phyloP scores from a whole-genome alignment of 2,329 filamentous ascomycete species.

The Colletotrichum karsti region DNA sequence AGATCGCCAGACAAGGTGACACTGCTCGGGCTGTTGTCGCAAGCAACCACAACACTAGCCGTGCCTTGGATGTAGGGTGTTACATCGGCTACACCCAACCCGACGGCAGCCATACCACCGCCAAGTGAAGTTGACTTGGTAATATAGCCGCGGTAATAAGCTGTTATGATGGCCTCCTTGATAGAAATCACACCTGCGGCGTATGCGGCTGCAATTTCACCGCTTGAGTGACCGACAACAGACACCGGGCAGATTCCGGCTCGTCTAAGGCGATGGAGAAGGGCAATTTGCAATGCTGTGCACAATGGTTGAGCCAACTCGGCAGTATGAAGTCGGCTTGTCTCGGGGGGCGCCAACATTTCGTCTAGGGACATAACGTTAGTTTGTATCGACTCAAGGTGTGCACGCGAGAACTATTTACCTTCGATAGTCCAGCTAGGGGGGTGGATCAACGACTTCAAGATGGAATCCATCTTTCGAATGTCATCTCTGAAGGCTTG shows the following conservation, averaged over 20 bases:
- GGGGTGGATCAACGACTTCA: neutral
- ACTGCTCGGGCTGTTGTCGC: slow-evolving; percentile 29
- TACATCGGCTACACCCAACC: neutral
- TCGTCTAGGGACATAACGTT: neutral
- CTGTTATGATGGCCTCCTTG: slow-evolving; percentile 43
- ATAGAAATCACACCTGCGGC: slow-evolving; percentile 43
- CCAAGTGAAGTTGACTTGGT: slow-evolving; percentile 30
- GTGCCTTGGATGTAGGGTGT: slow-evolving; percentile 32
- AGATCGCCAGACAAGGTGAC: slow-evolving; percentile 35
- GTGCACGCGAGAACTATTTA: neutral
- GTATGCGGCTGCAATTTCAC: slow-evolving; percentile 56
- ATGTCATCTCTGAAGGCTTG: slow-evolving; percentile 17
- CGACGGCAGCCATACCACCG: slow-evolving; percentile 39
- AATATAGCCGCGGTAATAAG: slow-evolving; percentile 33
- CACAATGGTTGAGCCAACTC: slow-evolving; percentile 35
- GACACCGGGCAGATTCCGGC: slow-evolving; percentile 40
- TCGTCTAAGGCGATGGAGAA: slow-evolving; percentile 46
- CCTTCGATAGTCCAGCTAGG: neutral
- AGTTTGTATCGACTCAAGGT: neutral
- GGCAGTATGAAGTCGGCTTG: neutral
- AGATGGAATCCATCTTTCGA: slow-evolving; percentile 17
- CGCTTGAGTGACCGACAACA: slow-evolving; percentile 51
- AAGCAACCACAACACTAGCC: slow-evolving; percentile 1
- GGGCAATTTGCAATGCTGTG: slow-evolving; percentile 47
- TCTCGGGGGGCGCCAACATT: neutral